Evolutionary conservation across 2,329 filamentous ascomycete genomes (phyloP), one percentile per base, ranked within the genome.

Genomic region (Botryotinia globosa): DNA sequence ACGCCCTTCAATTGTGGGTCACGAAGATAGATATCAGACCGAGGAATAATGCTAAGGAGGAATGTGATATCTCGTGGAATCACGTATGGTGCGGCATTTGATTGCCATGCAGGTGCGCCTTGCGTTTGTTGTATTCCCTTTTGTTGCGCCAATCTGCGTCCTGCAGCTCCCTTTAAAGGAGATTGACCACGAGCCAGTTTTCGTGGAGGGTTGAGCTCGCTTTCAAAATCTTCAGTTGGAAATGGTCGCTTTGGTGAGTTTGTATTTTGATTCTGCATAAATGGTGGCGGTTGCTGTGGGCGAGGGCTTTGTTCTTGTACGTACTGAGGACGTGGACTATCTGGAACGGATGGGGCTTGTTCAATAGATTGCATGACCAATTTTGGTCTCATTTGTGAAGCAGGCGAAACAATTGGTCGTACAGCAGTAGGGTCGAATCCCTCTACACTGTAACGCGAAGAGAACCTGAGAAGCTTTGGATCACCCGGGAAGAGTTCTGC

Each of bases 101-200:
- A 79, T 75, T 77, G 81, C 80, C 78, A 80, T 29, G 74, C 78
- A 25, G 80, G 75, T 42, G 79, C 77, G 20, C 82, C 81, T 75
- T 85, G 84, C 20, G 85, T 84, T 76, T 88, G 88, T 77, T 87
- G 89, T 8, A 90, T 86, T 69, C 89, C 87, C 80, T 78, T 82
- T 74, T 79, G 84, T 80, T 96, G 92, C 78, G 96, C 93, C 34
- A 97, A 86, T 51, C 94, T 91, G 72, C 94, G 91, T 39, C 94
- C 93, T 54, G 95, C 94, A 1, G 93, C 93, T 22, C 94, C 94
- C 81, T 98, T 99, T 54, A 98, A 86, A 0, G 97, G 96, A 8
- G 95, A 98, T 72, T 93, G 94, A n/a, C 92, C 94, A 62, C 97
- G 90, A 66, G 91, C 88, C 69, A 98, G 87, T 81, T 98, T 98